Evolutionary conservation across 345 rosid species (phyloP).

Genomic region (Rhizophora apiculata): DNA sequence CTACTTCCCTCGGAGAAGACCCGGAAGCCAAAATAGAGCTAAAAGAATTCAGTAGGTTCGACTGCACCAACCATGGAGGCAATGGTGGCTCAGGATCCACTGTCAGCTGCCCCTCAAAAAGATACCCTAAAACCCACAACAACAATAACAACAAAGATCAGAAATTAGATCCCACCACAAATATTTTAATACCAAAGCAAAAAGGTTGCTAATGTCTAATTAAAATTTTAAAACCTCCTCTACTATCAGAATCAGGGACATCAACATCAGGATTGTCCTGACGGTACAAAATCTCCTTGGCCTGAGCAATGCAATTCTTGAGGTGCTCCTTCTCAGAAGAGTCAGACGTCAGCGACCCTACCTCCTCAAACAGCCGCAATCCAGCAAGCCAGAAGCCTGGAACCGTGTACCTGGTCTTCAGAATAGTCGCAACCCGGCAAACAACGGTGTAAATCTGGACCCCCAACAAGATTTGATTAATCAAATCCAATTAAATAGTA

Average conservation of each 20-base stretch:
- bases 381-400: constrained; percentile 92
- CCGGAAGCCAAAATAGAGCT: constrained; percentile 51
- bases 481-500: background rate
- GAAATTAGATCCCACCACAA: background rate
- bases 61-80: constrained; percentile 80
- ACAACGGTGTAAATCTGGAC: constrained; percentile 63
- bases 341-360: constrained; percentile 49
- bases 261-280: constrained; percentile 36
- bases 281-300: constrained; percentile 57
- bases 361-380: constrained; percentile 57
- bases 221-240: constrained; percentile 42
- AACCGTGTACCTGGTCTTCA: constrained; percentile 76
- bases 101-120: constrained; percentile 89
- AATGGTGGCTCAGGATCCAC: constrained; percentile 95
- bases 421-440: constrained; percentile 77
- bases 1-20: constrained; percentile 40
- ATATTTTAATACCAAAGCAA: background rate
- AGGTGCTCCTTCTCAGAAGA: constrained; percentile 61
- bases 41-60: constrained; percentile 59
- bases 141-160: background rate
- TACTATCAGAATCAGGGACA: constrained; percentile 23
- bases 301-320: constrained; percentile 60
- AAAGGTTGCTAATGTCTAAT: no score
- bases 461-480: background rate
- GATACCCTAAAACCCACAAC: constrained; percentile 55